Percentiles rank a stretch among this genome's conserved stretches.
These are phyloP conservation scores for Parsonsia alboflavescens DNA, from an alignment of 257 asterid species.

Conservation along the genomic window DNA sequence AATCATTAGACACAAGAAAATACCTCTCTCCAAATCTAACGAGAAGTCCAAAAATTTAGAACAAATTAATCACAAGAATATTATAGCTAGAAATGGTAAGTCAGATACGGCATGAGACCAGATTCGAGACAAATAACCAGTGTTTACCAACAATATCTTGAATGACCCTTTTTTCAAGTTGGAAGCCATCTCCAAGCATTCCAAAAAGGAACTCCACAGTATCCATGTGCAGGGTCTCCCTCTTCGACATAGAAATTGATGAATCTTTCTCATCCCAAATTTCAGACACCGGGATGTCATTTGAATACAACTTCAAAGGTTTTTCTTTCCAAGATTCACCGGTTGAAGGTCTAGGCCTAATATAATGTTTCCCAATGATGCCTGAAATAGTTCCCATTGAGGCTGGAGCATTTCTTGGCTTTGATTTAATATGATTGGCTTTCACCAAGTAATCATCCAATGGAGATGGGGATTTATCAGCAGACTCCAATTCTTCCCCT, in stretches of 20 bases:
- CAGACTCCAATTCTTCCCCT: conserved; percentile 21
- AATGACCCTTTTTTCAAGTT: conserved; percentile 50
- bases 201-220: conserved; percentile 52
- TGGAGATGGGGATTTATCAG: conserved; percentile 32
- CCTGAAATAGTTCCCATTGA: conserved; percentile 64
- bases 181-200: conserved; percentile 79
- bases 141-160: conserved; percentile 65
- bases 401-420: conserved; percentile 43
- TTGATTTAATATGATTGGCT: conserved; percentile 21
- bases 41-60: not conserved
- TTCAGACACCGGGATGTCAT: conserved; percentile 47
- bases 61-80: not conserved
- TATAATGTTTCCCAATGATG: conserved; percentile 59
- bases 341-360: conserved; percentile 31
- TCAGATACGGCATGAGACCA: not conserved
- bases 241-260: conserved; percentile 16
- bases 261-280: conserved; percentile 53
- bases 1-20: not conserved
- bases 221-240: conserved; percentile 39
- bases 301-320: conserved; percentile 48
- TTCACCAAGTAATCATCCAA: conserved; percentile 26
- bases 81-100: not conserved
- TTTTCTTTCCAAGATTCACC: conserved; percentile 33
- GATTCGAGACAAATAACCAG: conserved; percentile 5
- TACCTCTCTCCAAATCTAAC: not conserved